phyloP scores from a whole-genome alignment of 306 rosid species.

The Malus fusca region DNA sequence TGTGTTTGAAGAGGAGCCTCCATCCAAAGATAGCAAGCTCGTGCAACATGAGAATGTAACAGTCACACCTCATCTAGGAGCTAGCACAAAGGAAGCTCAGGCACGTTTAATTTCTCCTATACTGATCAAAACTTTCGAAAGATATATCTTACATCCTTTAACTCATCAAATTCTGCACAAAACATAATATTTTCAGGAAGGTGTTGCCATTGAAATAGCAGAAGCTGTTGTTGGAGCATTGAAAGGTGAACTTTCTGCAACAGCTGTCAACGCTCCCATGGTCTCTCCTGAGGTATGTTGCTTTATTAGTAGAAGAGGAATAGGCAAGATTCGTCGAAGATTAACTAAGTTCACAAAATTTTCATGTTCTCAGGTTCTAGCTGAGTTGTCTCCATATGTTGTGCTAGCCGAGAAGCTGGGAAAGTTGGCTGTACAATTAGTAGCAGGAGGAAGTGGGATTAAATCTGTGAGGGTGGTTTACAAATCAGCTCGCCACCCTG shows the following conservation, averaged over 20 bases:
- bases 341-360: not conserved
- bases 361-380: conserved; percentile 43
- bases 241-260: conserved; percentile 87
- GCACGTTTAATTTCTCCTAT: conserved; percentile 20
- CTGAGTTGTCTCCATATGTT: conserved; percentile 71
- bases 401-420: conserved; percentile 80
- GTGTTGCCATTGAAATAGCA: conserved; percentile 94
- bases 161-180: not conserved
- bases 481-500: conserved; percentile 52
- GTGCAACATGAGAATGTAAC: conserved; percentile 79
- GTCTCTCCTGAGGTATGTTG: conserved; percentile 72
- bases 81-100: conserved; percentile 98
- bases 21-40: conserved; percentile 64
- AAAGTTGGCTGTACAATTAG: conserved; percentile 64
- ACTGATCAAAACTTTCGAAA: not conserved
- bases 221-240: conserved; percentile 94
- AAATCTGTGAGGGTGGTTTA: conserved; percentile 53
- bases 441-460: conserved; percentile 67
- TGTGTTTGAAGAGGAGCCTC: conserved; percentile 83
- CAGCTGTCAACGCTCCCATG: conserved; percentile 99
- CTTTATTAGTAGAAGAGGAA: not conserved
- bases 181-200: conserved; percentile 45
- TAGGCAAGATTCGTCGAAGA: not conserved
- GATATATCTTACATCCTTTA: not conserved
- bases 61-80: conserved; percentile 90